Evolutionary conservation across 176 grass and related monocot species (phyloP), one percentile per base, ranked within the genome.

Genomic region (Musa itinerans): DNA sequence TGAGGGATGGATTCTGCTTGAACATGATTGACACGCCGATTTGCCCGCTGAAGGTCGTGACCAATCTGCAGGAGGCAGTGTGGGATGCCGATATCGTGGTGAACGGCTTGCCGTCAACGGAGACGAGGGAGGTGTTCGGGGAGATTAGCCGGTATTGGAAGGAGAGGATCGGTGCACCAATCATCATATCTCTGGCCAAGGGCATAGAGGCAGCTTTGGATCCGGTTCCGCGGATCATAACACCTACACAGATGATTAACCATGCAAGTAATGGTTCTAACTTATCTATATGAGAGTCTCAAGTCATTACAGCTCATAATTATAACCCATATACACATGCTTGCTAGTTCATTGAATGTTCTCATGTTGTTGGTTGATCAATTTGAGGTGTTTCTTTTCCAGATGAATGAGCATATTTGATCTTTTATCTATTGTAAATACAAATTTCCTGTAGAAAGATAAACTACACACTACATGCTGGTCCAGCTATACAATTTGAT

Each of bases 11-110:
- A 0, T 94, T 99, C 83, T 99, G 95, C 78, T 82, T 99, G 77
- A 99, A 99, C 84, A 99, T 99, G 91, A 80, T 95, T 54, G 88
- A 99, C 80, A 99, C 96, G 14, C 96, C 96, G 19, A 83, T 99
- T 55, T 99, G 88, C 72, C 91, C 90, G 51, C 78, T 99, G 78
- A 99, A 99, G 88, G 96, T 95, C 57, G 96, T 99, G 78, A 99
- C 96, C 21, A 99, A 94, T 71, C 73, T 99, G 69, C 91, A 99
- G 88, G 95, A 94, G 86, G 96, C 96, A 11, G 91, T 99, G 20
- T 99, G 96, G 96, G 89, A 99, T 67, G 96, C 96, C 1, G 96
- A 99, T 79, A 85, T 99, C 78, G 96, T 95, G 51, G 76, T 99
- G 74, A 99, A 99, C 70, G 95, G 95, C 1, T 76, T 99, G 65